Percentiles rank a stretch among this genome's conserved stretches.
Evolutionary conservation across 257 asterid species (phyloP).

Genomic region (Lavandula angustifolia): DNA sequence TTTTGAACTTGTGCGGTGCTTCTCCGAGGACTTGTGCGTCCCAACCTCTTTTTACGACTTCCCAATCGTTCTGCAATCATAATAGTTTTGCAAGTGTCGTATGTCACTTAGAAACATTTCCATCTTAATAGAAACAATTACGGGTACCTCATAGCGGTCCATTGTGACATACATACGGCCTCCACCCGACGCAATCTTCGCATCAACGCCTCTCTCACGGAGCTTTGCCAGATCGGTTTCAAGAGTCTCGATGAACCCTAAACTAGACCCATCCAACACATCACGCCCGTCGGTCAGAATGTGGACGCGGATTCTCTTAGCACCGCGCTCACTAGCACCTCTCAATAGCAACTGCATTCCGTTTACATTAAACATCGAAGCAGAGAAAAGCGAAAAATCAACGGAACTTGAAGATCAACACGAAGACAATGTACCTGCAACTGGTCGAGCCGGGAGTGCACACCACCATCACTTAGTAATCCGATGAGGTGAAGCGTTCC

Average conservation of each 20-base stretch:
- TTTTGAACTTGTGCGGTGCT: conserved; percentile 83
- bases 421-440: too few relatives aligned
- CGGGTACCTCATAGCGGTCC: conserved; percentile 91
- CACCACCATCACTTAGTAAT: conserved; percentile 88
- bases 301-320: conserved; percentile 87
- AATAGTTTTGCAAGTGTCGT: neutral
- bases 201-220: conserved; percentile 80
- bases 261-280: conserved; percentile 89
- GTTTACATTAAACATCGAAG: neutral
- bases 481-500: conserved; percentile 91
- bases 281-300: conserved; percentile 97
- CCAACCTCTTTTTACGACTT: conserved; percentile 89
- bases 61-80: conserved; percentile 87
- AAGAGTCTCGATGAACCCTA: conserved; percentile 77
- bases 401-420: too few relatives aligned
- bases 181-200: conserved; percentile 96
- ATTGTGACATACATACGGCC: conserved; percentile 96
- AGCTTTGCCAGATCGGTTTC: conserved; percentile 75
- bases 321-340: conserved; percentile 84
- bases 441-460: conserved; percentile 90
- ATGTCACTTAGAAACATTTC: neutral
- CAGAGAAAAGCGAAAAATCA: neutral
- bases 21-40: conserved; percentile 98
- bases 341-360: conserved; percentile 69
- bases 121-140: neutral